Evolutionary conservation across 2,329 filamentous ascomycete genomes (phyloP), one percentile per base, ranked within the genome.

Genomic region (Penicillium griseofulvum): DNA sequence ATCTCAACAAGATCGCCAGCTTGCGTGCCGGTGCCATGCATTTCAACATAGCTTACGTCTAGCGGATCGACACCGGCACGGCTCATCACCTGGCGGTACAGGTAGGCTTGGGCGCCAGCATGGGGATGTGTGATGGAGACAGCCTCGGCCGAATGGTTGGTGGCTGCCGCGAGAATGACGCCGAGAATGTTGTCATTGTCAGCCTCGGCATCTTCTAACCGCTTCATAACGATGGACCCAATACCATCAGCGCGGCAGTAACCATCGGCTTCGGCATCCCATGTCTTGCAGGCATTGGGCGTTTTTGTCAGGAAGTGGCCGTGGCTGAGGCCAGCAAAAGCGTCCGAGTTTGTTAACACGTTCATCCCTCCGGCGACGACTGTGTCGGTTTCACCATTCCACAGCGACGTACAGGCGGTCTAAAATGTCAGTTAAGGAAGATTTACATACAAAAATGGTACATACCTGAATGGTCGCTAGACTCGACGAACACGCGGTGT

Each of bases 361-460:
- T 89, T 91, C 16, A 89, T 76, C 55, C 90, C 90, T 53, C 90
- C 90, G 2, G 89, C 88, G 34, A 91, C 84, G 1, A 88, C 90
- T 7, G 87, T 91, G 67, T 94, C 90, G 58, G 86, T 89, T 62
- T 94, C 90, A 48, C 85, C 83, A 4, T 83, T 82, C 83, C 86
- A 87, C 11, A 92, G 77, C 0, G 89, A 83, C 6, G 85, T 86
- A 72, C 89, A 92, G 5, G 84, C 83, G 1, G 88, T 28, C 26
- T 28, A 28, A 26, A 28, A 7, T 28, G 26, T 28, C 26, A 28
- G 26, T 28, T 28, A 6, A 5, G 5, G 26, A 28, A 6, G 26
- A 28, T 28, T 28, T 28, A 28, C 26, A 28, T 6, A 9, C 26
- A 28, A 28, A 28, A 28, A 26, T 4, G 26, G 26, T 9, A 28